phyloP scores from a whole-genome alignment of 257 asterid species.

The Jaltomata sinuosa region DNA sequence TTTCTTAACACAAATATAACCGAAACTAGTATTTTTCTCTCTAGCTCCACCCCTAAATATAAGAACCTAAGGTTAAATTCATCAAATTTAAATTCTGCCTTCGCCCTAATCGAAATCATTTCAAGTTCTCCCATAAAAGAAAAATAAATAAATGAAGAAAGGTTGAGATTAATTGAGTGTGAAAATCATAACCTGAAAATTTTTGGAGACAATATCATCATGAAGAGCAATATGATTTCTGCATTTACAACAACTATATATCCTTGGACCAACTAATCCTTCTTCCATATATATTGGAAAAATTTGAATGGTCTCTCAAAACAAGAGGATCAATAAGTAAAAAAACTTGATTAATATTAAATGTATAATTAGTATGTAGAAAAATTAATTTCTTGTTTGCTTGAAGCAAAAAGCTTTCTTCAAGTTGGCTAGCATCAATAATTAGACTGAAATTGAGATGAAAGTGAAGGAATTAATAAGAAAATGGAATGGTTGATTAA shows the following conservation, averaged over 20 bases:
- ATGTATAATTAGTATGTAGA: background rate
- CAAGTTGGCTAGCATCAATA: background rate
- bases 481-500: background rate
- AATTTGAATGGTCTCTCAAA: background rate
- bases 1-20: background rate
- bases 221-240: conserved; percentile 48
- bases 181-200: conserved; percentile 34
- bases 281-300: background rate
- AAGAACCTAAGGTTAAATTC: background rate
- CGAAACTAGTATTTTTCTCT: too few species aligned
- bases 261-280: conserved; percentile 20
- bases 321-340: background rate
- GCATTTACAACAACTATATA: conserved; percentile 68
- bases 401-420: background rate
- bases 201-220: conserved; percentile 51
- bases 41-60: background rate
- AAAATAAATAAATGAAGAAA: background rate
- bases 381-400: background rate
- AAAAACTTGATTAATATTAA: background rate
- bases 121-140: background rate
- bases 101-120: background rate
- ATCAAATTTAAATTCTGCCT: background rate
- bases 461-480: background rate
- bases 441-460: background rate
- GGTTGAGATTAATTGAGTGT: background rate